Conservation (phyloP, 1,284 basidiomycete genomes). For the Tilletia walkeri region DNA sequence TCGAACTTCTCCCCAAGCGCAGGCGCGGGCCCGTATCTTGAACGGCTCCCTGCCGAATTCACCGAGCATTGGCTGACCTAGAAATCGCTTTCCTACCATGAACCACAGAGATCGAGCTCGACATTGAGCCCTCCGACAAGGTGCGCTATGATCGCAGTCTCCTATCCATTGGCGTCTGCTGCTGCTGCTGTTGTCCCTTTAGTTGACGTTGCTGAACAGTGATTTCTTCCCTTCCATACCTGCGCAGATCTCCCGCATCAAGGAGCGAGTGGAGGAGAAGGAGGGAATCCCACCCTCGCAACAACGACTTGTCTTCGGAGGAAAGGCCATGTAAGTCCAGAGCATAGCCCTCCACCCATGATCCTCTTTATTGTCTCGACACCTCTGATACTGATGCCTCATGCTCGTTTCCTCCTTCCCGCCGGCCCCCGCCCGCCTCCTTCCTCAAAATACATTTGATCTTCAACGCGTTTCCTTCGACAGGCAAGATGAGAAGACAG, state of each 20-base stretch:
- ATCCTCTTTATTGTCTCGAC: not conserved
- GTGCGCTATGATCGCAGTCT: constrained; percentile 58
- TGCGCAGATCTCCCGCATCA: constrained; percentile 82
- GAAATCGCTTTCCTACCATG: not conserved
- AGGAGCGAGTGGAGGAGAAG: constrained; percentile 98
- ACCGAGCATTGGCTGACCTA: too few species aligned
- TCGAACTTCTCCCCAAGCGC: not conserved
- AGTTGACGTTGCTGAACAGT: not conserved
- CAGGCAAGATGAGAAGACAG: constrained; percentile 56
- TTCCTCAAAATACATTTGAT: too few species aligned
- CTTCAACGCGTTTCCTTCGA: not conserved
- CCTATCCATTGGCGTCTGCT: too few species aligned
- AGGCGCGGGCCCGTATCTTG: constrained; percentile 18
- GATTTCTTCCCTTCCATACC: not conserved
- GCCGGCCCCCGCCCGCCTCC: not conserved
- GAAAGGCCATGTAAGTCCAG: constrained; percentile 85
- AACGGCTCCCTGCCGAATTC: not conserved
- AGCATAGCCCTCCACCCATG: not conserved
- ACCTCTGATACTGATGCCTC: not conserved
- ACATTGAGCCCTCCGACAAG: constrained; percentile 88
- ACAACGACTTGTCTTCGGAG: constrained; percentile 90
- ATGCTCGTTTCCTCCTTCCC: not conserved
- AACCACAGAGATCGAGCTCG: constrained; percentile 77
- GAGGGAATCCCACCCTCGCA: constrained; percentile 96
- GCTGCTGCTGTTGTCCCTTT: not conserved